Base-by-base conservation (phyloP, 306 rosid species). In the Macrotyloma uniflorum region DNA sequence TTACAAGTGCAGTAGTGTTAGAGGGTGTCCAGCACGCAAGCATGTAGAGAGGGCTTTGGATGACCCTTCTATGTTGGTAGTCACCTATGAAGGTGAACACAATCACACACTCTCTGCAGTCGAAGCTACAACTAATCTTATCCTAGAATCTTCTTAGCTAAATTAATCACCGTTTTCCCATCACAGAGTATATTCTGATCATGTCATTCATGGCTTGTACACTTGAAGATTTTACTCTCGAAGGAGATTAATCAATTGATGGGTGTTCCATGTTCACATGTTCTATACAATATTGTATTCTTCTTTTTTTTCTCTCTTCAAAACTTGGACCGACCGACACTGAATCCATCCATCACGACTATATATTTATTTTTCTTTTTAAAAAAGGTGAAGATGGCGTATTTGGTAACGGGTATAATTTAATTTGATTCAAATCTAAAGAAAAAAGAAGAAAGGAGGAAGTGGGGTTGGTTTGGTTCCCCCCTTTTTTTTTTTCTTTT, bases 11-110 rank as follows among this genome's bases (percentile, higher is more conserved):
- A 93, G 98, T 82, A 93, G 96, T 23, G 93, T 93, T 0, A 83
- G 96, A 85, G 98, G 98, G 3, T 93, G 98, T 72, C 98, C 98
- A 38, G 98, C 98, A 15, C 81, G 98, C 9, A 93, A 93, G 53
- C 98, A 93, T 18, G 98, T 93, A 24, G 98, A 93, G 85, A 69
- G 98, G 84, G 98, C 98, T 59, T 67, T 88, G 58, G 98, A 93
- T 67, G 98, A 93, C 54, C 91, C 98, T 35, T 13, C 96, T 11
- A 90, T 90, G 93, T 80, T 93, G 15, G 90, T 93, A 15, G 98
- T 93, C 5, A 90, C 98, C 0, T 93, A 93, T 40, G 98, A 93
- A 86, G 94, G 92, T 5, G 98, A 93, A n/a, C 98, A 93, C 75
- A 93, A 89, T 45, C 98, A 93, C 76, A 23, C 91, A 0, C 88